Conservation (phyloP, 495 filamentous ascomycete species). For the Neurospora sp. region DNA sequence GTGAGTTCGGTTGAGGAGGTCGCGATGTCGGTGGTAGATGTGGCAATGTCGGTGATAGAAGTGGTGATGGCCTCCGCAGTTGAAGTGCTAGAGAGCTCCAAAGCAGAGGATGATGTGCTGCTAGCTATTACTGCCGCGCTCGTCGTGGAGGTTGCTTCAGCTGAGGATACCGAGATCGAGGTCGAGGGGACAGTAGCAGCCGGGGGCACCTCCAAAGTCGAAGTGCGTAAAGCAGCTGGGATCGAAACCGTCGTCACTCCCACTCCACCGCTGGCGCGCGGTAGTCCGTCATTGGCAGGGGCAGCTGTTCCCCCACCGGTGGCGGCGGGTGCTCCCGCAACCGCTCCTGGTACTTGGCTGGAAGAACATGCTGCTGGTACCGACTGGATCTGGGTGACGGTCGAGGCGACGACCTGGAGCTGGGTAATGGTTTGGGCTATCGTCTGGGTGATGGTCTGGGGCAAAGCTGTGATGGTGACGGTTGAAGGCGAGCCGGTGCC, state of each 20-base stretch:
- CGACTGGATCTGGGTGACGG: not conserved
- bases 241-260: slow-evolving; percentile 20
- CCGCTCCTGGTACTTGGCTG: not conserved
- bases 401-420: not conserved
- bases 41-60: not conserved
- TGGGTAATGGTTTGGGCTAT: not conserved
- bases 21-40: not conserved
- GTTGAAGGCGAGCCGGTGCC: slow-evolving; percentile 23
- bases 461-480: slow-evolving; percentile 32
- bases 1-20: too few species aligned
- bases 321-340: not conserved
- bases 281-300: not conserved
- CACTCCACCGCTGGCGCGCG: slow-evolving; percentile 15
- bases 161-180: not conserved
- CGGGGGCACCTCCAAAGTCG: slow-evolving; percentile 9
- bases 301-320: not conserved
- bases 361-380: not conserved
- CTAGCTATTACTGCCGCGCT: not conserved
- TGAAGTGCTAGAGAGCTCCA: not conserved
- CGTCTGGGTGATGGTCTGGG: slow-evolving; percentile 28
- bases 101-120: not conserved
- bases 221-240: slow-evolving; percentile 10
- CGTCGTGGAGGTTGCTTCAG: not conserved
- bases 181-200: slow-evolving; percentile 1
- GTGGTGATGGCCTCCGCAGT: not conserved